Evolutionary conservation across 305 asterid genomes (phyloP).

Genomic region (Ilex paraguariensis): DNA sequence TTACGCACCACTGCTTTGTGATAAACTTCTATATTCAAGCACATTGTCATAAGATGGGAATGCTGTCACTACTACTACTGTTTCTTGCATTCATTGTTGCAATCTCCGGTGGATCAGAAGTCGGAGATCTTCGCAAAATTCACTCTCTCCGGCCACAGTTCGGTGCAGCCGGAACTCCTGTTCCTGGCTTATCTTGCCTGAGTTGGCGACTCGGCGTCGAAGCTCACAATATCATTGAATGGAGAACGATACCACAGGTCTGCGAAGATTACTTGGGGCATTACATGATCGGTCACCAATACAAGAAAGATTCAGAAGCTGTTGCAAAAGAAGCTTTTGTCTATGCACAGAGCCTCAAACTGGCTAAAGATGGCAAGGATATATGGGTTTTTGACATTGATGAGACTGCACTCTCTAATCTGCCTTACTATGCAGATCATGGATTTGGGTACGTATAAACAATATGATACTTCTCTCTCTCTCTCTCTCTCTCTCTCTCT

Average conservation of each 20-base stretch:
- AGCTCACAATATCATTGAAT: conserved; percentile 29
- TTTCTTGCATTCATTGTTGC: conserved; percentile 5
- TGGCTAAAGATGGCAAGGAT: conserved; percentile 35
- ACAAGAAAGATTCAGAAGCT: conserved; percentile 29
- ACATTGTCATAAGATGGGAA: no score
- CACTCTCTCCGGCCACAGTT: conserved; percentile 27
- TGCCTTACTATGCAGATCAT: conserved; percentile 45
- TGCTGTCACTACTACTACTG: not conserved
- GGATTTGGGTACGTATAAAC: conserved; percentile 34
- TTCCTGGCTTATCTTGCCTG: conserved; percentile 26
- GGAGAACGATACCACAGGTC: conserved; percentile 31
- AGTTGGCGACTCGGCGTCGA: conserved; percentile 50
- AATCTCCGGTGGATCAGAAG: conserved; percentile 14
- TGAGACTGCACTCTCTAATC: conserved; percentile 54
- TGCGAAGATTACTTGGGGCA: conserved; percentile 39
- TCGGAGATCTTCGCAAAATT: conserved; percentile 5
- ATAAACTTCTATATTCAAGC: no score
- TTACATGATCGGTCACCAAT: conserved; percentile 52
- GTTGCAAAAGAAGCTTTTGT: conserved; percentile 37
- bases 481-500: no score
- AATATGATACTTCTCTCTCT: no score
- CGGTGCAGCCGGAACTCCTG: conserved; percentile 11
- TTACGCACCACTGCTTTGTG: no score
- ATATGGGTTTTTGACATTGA: conserved; percentile 61
- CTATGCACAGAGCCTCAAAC: conserved; percentile 21